Evolutionary conservation across 2,329 filamentous ascomycete species (phyloP).

Genomic region (Pyrenochaeta sp.): DNA sequence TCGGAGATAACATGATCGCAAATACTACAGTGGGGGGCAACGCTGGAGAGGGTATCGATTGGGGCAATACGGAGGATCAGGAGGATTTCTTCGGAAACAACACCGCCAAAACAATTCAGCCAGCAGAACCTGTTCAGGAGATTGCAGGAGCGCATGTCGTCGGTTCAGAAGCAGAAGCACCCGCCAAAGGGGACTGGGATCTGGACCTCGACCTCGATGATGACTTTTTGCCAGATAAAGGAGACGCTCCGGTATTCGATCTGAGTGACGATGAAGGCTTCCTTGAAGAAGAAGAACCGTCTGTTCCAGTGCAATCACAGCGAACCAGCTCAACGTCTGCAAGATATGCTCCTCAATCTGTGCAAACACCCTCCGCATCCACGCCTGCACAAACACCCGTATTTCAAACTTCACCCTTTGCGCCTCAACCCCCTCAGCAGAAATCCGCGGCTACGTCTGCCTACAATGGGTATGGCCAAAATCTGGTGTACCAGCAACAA

Average conservation of each 20-base stretch:
- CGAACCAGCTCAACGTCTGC: slow-evolving; percentile 20
- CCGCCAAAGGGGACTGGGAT: slow-evolving; percentile 75
- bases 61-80: slow-evolving; percentile 43
- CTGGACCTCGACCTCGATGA: slow-evolving; percentile 87
- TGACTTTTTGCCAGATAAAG: slow-evolving; percentile 68
- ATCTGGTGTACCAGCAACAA: slow-evolving; percentile 33
- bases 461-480: slow-evolving; percentile 43
- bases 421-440: slow-evolving; percentile 57
- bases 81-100: slow-evolving; percentile 39
- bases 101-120: slow-evolving; percentile 21
- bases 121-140: slow-evolving; percentile 23
- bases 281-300: slow-evolving; percentile 74
- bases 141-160: slow-evolving; percentile 30
- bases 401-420: too few relatives aligned
- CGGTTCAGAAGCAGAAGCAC: slow-evolving; percentile 17
- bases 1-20: slow-evolving; percentile 40
- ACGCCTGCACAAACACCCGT: slow-evolving; percentile 46
- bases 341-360: slow-evolving; percentile 48
- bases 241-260: slow-evolving; percentile 63
- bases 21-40: slow-evolving; percentile 40
- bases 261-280: slow-evolving; percentile 88
- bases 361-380: slow-evolving; percentile 27
- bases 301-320: slow-evolving; percentile 47
- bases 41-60: slow-evolving; percentile 40
- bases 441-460: slow-evolving; percentile 24